Conservation (phyloP, 2,329 filamentous ascomycete genomes). For the Xylariaceae sp. region DNA sequence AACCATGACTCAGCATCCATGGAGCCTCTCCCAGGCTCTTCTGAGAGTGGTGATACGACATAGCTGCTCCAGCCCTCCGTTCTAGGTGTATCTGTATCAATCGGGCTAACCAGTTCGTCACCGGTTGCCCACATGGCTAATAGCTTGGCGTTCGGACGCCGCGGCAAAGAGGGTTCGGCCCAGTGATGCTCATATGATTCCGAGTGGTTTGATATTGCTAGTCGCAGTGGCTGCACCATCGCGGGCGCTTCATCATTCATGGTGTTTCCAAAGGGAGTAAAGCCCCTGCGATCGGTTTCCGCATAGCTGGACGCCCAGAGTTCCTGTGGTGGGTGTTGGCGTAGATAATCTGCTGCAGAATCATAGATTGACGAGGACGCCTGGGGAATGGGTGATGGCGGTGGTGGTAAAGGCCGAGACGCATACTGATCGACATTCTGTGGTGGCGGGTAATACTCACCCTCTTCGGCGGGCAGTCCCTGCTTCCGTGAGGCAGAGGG, state of each 20-base stretch:
- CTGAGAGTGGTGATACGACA: conserved; percentile 29
- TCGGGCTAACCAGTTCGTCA: conserved; percentile 25
- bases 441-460: conserved; percentile 16
- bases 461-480: neutral
- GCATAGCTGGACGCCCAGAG: neutral
- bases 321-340: neutral
- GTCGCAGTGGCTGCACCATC: conserved; percentile 15
- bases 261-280: conserved; percentile 4
- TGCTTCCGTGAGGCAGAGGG: conserved; percentile 1
- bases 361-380: conserved; percentile 18
- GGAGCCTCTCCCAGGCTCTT: conserved; percentile 5
- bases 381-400: conserved; percentile 13
- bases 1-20: conserved; percentile 10
- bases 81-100: conserved; percentile 19
- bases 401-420: conserved; percentile 15
- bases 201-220: conserved; percentile 4
- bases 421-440: conserved; percentile 12
- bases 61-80: conserved; percentile 17
- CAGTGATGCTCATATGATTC: conserved; percentile 11
- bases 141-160: conserved; percentile 19
- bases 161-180: conserved; percentile 24
- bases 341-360: conserved; percentile 10
- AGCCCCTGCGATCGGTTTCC: neutral
- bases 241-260: conserved; percentile 17
- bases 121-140: conserved; percentile 17